Conservation (phyloP, 148 eudicot genomes). For the Rhododendron ovatum region DNA sequence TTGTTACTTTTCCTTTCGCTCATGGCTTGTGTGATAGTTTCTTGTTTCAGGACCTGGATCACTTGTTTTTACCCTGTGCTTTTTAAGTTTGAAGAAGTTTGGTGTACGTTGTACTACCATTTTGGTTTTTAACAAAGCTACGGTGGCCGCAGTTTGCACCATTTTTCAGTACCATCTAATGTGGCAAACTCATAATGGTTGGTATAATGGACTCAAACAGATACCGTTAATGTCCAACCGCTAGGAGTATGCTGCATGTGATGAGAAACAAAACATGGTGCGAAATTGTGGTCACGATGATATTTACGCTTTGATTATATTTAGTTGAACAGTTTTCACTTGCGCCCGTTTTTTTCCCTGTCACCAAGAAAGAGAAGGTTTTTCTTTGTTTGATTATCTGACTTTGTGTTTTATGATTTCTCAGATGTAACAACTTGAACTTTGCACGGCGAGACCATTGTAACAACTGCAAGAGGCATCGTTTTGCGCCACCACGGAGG, state of each 20-base stretch:
- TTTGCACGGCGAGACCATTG: conserved; percentile 89
- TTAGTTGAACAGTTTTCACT: not conserved
- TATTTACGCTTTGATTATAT: not conserved
- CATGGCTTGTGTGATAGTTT: not conserved
- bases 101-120: not conserved
- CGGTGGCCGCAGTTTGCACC: not conserved
- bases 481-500: conserved; percentile 62
- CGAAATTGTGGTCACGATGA: not conserved
- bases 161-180: not conserved
- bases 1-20: not conserved
- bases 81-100: not conserved
- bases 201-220: not conserved
- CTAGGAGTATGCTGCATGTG: not conserved
- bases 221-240: not conserved
- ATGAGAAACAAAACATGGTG: not conserved
- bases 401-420: conserved; percentile 4
- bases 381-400: not conserved
- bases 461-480: conserved; percentile 74
- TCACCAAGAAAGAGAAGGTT: not conserved
- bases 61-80: not conserved
- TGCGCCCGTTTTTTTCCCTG: not conserved
- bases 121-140: not conserved
- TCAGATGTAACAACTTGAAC: conserved; percentile 83
- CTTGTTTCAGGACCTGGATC: not conserved
- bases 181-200: not conserved